Evolutionary conservation across 495 filamentous ascomycete genomes (phyloP), one percentile per base, ranked within the genome.

Genomic region (Xylaria palmicola): DNA sequence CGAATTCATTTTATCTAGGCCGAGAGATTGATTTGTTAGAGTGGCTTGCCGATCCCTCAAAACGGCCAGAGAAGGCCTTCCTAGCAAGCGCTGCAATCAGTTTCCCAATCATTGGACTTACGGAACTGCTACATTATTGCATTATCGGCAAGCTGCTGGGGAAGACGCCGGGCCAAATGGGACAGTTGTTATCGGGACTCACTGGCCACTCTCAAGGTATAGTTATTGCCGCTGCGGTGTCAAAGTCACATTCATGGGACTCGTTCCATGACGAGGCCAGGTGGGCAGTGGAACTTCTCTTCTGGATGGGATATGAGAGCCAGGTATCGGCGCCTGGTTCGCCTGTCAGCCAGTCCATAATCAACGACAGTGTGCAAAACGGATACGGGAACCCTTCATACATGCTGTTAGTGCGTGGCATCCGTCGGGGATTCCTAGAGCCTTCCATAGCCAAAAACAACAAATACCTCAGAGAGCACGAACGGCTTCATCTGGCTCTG

Each of bases 131-230:
- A 3, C 91, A 96, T 73, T 95, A 91, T 67, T 85, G 82, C 20
- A 90, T 96, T 29, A 90, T 88, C 44, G 93, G 91, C 76, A 87
- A 87, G 73, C 85, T 90, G n/a, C 75, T 93, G 49, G 91, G 91
- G 30, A 85, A 82, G 49, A 83, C 88, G 63, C 91, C 91, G 0
- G 90, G 90, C 26, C 85, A 90, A 56, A 77, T 95, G 50, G 76
- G 89, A 44, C 84, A 89, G 60, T 81, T 83, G 37, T 75, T 94
- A 49, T 81, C 83, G 10, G 91, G 91, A 51, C 88, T 88, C 4
- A 95, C 91, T 29, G 91, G 91, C 68, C 91, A 96, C 73, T 96
- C 91, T 3, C 91, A 96, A 69, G 91, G 91, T 64, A 82, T 96
- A 22, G 84, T 96, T 55, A 88, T 89, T 10, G 91, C 91, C n/a